Base-by-base conservation (phyloP, 805 yeast species). In the Metschnikowia dekortorum region DNA sequence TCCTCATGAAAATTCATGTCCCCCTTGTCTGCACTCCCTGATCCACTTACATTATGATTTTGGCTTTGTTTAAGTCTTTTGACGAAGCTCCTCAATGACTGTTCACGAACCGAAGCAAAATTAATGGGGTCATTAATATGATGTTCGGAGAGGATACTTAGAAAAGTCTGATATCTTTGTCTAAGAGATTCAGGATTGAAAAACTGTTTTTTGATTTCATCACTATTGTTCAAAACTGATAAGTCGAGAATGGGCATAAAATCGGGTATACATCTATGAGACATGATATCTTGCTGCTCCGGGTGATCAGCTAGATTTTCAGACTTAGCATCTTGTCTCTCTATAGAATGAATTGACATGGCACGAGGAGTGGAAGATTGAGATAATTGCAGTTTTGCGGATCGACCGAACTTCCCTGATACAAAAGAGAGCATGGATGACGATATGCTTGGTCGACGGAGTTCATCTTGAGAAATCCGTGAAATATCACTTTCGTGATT, bases 111-210 rank as follows among this genome's bases (percentile, higher is more conserved):
- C 33, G 57, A 62, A 7, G 75, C 71, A 58, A 72, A 72, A 47
- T 65, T 71, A 9, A 71, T 61, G 0, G 77, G 70, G 53, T 73
- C 78, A 41, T 62, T 61, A 10, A 53, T 52, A 39, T 66, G 75
- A 40, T 67, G 69, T 10, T 61, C 68, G 16, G 61, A 44, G 8
- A 72, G 37, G 8, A 65, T 58, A 13, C 65, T 67, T 18, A 73
- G 60, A 49, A 67, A 73, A 39, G 58, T 61, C 44, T 64, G 60
- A 49, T 58, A 73, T n/a, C 73, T 49, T 47, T 64, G 60, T 1
- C 61, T 49, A 46, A 67, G 69, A 46, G 66, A 67, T 3, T 56
- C 48, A 1, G 74, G 74, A 6, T 67, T 55, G 11, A 53, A 51
- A 13, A 72, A 56, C 13, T 48, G 49, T 6, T 48, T 38, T 22